Evolutionary conservation across 768 basidiomycete genomes (phyloP).

Genomic region (Chlorophyllum brunneum): DNA sequence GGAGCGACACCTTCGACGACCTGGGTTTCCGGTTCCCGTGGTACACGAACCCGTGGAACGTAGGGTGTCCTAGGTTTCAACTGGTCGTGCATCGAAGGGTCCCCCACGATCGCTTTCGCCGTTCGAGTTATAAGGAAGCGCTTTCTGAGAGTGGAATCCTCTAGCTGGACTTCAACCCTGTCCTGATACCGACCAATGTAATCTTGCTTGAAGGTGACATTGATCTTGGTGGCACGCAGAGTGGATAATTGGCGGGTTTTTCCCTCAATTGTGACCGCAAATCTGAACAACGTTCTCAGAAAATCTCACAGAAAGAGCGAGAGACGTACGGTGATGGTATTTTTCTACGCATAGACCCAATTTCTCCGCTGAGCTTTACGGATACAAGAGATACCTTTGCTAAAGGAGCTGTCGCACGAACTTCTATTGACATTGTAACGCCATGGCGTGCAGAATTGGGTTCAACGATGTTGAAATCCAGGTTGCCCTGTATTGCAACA

Average conservation of each 20-base stretch:
- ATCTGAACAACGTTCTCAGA: too few species aligned
- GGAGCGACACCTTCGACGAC: constrained; percentile 42
- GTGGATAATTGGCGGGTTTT: constrained; percentile 19
- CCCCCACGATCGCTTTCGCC: constrained; percentile 43
- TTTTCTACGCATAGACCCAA: neutral
- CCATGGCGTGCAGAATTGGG: constrained; percentile 22
- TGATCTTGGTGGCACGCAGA: constrained; percentile 23
- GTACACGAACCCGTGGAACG: constrained; percentile 31
- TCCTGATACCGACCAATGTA: constrained; percentile 50
- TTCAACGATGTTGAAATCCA: constrained; percentile 52
- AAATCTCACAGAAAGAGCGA: too few species aligned
- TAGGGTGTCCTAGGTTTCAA: constrained; percentile 46
- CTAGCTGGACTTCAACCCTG: constrained; percentile 48
- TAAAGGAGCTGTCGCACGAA: constrained; percentile 25
- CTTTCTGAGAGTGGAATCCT: constrained; percentile 37
- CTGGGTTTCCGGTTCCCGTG: constrained; percentile 27
- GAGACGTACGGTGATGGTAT: constrained; percentile 9
- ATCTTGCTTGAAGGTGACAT: constrained; percentile 29
- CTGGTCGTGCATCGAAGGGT: constrained; percentile 37
- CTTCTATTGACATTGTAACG: constrained; percentile 10
- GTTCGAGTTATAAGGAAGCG: constrained; percentile 46
- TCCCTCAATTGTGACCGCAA: constrained; percentile 19
- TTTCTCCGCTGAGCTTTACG: neutral
- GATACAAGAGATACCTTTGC: constrained; percentile 24
- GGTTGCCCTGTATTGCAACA: constrained; percentile 35